These are phyloP conservation scores for Skeletonema menzelii DNA, from an alignment of 108 stramenopile species.

Conservation along the genomic window DNA sequence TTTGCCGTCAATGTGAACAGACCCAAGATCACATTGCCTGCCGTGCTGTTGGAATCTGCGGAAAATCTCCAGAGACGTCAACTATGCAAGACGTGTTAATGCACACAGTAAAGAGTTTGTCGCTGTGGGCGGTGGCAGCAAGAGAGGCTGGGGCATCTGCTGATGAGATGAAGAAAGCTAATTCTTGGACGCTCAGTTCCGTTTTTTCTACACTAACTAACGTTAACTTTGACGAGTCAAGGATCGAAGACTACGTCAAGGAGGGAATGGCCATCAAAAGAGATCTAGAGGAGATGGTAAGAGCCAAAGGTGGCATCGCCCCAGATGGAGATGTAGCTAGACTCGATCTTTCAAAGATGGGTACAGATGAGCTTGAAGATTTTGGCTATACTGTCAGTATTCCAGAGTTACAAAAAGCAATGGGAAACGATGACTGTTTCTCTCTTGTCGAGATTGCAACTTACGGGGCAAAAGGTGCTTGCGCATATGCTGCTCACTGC, in stretches of 20 bases:
- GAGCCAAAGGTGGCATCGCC: constrained; percentile 31
- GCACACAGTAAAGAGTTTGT: constrained; percentile 56
- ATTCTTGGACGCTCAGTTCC: constrained; percentile 67
- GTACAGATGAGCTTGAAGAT: constrained; percentile 52
- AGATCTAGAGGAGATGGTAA: constrained; percentile 42
- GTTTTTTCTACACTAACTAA: constrained; percentile 82
- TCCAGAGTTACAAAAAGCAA: constrained; percentile 43
- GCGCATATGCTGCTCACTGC: constrained; percentile 79
- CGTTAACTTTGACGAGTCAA: constrained; percentile 77
- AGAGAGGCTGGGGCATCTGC: constrained; percentile 52
- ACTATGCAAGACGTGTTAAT: constrained; percentile 71
- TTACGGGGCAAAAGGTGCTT: constrained; percentile 70
- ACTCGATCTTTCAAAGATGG: constrained; percentile 31
- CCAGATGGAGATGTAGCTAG: constrained; percentile 43
- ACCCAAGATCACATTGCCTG: constrained; percentile 73
- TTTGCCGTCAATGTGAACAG: constrained; percentile 87
- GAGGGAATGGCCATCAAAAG: constrained; percentile 54
- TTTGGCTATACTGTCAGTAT: constrained; percentile 54
- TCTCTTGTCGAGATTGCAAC: constrained; percentile 73
- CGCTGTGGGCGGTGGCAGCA: constrained; percentile 59
- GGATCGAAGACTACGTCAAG: constrained; percentile 66
- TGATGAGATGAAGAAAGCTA: constrained; percentile 52
- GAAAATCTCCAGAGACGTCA: constrained; percentile 58
- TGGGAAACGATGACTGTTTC: constrained; percentile 72
- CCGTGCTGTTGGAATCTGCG: constrained; percentile 71